phyloP scores from a whole-genome alignment of 2,329 filamentous ascomycete species.

The Intubia oerlemansii region DNA sequence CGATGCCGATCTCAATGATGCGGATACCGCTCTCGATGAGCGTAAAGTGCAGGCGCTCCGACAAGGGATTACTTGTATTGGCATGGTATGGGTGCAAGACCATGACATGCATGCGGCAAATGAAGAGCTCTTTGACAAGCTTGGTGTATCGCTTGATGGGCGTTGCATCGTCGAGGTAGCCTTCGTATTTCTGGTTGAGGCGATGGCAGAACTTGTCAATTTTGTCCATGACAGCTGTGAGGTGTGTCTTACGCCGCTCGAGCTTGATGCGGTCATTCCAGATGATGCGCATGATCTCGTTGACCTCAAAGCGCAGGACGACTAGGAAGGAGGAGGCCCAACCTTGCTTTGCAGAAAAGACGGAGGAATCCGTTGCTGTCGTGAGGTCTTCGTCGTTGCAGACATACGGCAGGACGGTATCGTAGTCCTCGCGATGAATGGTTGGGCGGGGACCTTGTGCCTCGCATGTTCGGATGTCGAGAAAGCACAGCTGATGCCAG shows the following conservation, averaged over 20 bases:
- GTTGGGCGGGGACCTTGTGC: constrained; percentile 49
- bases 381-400: constrained; percentile 44
- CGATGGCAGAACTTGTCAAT: constrained; percentile 45
- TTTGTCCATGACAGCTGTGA: constrained; percentile 44
- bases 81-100: constrained; percentile 45
- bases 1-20: constrained; percentile 25
- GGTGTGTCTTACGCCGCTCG: constrained; percentile 35
- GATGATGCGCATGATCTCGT: constrained; percentile 48
- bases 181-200: constrained; percentile 44
- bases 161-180: constrained; percentile 33
- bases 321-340: constrained; percentile 51
- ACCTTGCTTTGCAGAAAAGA: constrained; percentile 14
- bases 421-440: constrained; percentile 55
- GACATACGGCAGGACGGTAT: constrained; percentile 51
- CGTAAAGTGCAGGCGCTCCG: constrained; percentile 39
- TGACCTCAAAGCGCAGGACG: constrained; percentile 49
- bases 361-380: constrained; percentile 20
- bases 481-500: constrained; percentile 60
- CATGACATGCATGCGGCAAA: constrained; percentile 42
- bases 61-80: constrained; percentile 25
- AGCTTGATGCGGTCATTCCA: constrained; percentile 49
- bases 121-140: constrained; percentile 41
- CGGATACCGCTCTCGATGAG: constrained; percentile 38
- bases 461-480: constrained; percentile 56
- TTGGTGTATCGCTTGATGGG: constrained; percentile 42